Base-by-base conservation (phyloP, 1,139 yeast species). In the Diutina rugosa region DNA sequence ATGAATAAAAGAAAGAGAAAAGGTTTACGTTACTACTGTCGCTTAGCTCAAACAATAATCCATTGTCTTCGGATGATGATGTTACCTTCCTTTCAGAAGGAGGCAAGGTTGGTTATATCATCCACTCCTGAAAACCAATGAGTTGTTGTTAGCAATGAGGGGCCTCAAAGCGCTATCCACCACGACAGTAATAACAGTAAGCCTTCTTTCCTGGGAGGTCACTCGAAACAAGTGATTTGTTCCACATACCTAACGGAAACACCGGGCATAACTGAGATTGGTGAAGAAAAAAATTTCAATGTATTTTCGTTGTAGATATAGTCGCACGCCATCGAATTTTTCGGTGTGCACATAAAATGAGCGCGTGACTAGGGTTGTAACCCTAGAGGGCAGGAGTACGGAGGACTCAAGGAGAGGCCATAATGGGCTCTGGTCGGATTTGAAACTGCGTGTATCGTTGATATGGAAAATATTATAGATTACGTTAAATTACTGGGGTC, bases 201-300 rank as follows among this genome's bases (percentile, higher is more conserved):
- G 26, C 44, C 16, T 6, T 10, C 10, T n/a, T 29, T 12, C 9
- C n/a, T 5, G 16, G n/a, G 44, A 35, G 41, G 26, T 21, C 26
- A 21, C 26, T 21, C 26, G 26, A 21, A 21, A 21, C 14, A n/a
- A 16, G 29, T 28, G 28, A n/a, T 46, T 46, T 30, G n/a, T 7
- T n/a, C 16, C 18, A 87, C 95, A 73, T 86, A 88, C 95, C 95
- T 89, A 77, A 90, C 97, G 82, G 97, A 87, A 82, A 87, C 93
- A 89, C 97, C 97, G 82, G 96, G 87, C 97, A 90, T 90, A 74
- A 21, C 77, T 84, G 53, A 49, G 32, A 49, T 49, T 49, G 53
- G 53, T 49, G 53, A 49, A 49, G 53, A 49, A 49, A 18, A 49
- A 49, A 48, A n/a, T 4, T 18, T 49, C n/a, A 10, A n/a, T 10